Base-by-base conservation (phyloP, 2,329 filamentous ascomycete species). In the Pyrenochaeta sp. region DNA sequence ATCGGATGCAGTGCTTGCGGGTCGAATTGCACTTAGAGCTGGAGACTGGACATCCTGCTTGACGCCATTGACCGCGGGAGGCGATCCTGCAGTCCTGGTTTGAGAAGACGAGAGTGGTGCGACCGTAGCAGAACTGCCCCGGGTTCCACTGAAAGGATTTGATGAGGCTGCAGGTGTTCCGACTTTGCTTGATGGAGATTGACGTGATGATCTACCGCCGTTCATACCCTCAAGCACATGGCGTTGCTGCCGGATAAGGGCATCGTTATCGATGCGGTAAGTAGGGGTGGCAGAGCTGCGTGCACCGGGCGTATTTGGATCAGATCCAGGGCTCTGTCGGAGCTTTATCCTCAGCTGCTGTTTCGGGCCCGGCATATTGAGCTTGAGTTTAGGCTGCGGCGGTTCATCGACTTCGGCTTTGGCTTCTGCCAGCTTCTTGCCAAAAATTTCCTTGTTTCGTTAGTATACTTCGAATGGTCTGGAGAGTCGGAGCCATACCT, bases 331-430 rank as follows among this genome's bases (percentile, higher is more conserved):
- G 51, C 72, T 68, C 63, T 79, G 72, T 41, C 62, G 60, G 23
- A 68, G 58, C 73, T 83, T 85, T 40, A 90, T 81, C 14, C 86
- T 92, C 42, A 93, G 85, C 28, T 73, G 70, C 42, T 77, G 63
- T 37, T 72, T 67, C 3, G 61, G 53, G 10, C 53, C 52, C 27
- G 81, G 77, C 63, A 90, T 81, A 68, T 89, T 92, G 42, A 96
- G 78, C 71, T 91, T 95, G 60, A 95, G 88, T 64, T 90, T 90
- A 23, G 88, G 83, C 60, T 86, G 83, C 1, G 81, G 76, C 10
- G 90, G 87, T 68, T 94, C 88, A 35, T 82, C 78, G 13, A 93
- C 88, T 42, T 80, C 80, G 32, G 80, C 80, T 67, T 88, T 90
- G 7, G 90, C 90, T 60, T 89, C 81, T 51, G 82, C 83, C 23